These are phyloP conservation scores for Glycine soja DNA, from an alignment of 306 rosid species.

Conservation along the genomic window DNA sequence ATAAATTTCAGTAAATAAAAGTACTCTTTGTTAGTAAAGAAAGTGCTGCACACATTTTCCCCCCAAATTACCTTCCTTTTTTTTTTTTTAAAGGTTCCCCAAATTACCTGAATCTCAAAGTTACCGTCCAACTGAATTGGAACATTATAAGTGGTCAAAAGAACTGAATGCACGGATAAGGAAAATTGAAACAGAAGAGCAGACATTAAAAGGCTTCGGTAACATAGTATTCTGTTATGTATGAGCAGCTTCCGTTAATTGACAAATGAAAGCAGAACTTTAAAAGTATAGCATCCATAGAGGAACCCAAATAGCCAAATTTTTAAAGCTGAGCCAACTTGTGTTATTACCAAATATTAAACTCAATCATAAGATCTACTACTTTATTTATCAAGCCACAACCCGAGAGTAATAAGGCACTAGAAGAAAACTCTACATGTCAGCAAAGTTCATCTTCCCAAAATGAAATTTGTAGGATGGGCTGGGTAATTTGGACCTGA, in stretches of 20 bases:
- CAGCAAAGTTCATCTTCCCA: constrained; percentile 35
- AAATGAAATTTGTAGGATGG: constrained; percentile 19
- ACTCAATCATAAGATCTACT: not conserved
- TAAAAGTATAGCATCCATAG: not conserved
- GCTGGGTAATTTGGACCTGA: constrained; percentile 17
- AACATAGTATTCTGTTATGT: not conserved
- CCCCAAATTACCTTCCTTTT: too few species aligned
- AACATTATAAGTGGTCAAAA: not conserved
- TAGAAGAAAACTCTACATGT: constrained; percentile 6
- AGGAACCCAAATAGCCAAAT: not conserved
- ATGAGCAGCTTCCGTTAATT: not conserved
- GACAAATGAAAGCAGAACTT: not conserved
- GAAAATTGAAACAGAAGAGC: not conserved
- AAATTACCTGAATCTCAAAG: not conserved
- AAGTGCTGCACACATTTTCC: not conserved
- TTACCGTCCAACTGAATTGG: not conserved
- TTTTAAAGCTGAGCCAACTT: not conserved
- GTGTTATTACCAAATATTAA: not conserved
- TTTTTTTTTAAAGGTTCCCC: not conserved
- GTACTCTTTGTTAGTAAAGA: not conserved
- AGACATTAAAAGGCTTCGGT: not conserved
- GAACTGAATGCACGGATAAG: not conserved
- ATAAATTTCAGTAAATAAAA: not conserved
- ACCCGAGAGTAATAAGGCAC: not conserved
- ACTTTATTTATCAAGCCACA: not conserved